These are phyloP conservation scores for Suillus subluteus DNA, from an alignment of 768 basidiomycete species.

Conservation along the genomic window DNA sequence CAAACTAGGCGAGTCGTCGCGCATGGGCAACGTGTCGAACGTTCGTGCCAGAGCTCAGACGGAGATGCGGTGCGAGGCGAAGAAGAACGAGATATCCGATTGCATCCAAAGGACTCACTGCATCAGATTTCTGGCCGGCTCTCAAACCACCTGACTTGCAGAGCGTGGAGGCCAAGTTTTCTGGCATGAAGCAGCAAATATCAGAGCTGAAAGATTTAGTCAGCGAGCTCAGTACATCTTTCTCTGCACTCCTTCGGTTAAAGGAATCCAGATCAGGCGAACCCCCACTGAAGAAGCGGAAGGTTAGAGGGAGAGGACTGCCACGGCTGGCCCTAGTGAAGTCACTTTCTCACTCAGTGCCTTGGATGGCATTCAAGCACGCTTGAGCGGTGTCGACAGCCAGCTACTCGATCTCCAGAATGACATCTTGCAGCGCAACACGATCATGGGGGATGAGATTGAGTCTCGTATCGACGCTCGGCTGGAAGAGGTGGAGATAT, in stretches of 20 bases:
- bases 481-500: constrained; percentile 28
- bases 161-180: constrained; percentile 22
- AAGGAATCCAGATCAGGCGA: constrained; percentile 10
- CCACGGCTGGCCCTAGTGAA: constrained; percentile 1
- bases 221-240: constrained; percentile 28
- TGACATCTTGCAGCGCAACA: constrained; percentile 39
- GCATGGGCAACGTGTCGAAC: constrained; percentile 27
- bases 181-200: constrained; percentile 33
- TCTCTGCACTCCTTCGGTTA: constrained; percentile 25
- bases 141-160: constrained; percentile 29
- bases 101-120: constrained; percentile 34
- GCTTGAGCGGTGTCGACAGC: constrained; percentile 30
- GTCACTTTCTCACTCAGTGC: constrained; percentile 17
- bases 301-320: constrained; percentile 18
- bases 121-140: constrained; percentile 44
- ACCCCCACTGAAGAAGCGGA: constrained; percentile 22
- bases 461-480: constrained; percentile 34
- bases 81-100: constrained; percentile 37
- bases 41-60: constrained; percentile 28
- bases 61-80: constrained; percentile 29
- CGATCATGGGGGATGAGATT: constrained; percentile 31
- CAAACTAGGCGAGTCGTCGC: constrained; percentile 29
- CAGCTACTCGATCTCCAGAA: constrained; percentile 40
- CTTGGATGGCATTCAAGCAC: constrained; percentile 32
- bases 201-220: constrained; percentile 32